phyloP scores from a whole-genome alignment of 345 rosid genomes.

The Linum tenue region DNA sequence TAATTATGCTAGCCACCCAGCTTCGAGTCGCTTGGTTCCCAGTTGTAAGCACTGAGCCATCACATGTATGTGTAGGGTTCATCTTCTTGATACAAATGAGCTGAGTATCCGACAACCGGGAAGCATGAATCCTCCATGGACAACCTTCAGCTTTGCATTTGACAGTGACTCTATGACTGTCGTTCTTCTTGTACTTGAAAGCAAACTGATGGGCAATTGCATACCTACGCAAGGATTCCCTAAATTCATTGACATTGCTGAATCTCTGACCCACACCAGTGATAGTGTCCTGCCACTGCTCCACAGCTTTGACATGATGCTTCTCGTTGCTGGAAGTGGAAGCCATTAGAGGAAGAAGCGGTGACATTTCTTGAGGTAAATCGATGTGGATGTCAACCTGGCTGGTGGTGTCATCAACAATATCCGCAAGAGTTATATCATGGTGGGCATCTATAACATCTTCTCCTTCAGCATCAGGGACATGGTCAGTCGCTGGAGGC shows the following conservation, averaged over 20 bases:
- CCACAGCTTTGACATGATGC: conserved; percentile 61
- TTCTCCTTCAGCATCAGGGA: conserved; percentile 27
- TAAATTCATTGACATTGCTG: conserved; percentile 69
- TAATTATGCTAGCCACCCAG: conserved; percentile 92
- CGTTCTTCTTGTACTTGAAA: conserved; percentile 84
- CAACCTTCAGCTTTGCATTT: conserved; percentile 95
- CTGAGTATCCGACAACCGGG: conserved; percentile 81
- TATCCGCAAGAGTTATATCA: conserved; percentile 25
- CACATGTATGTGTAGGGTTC: conserved; percentile 80
- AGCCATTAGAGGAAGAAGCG: conserved; percentile 35
- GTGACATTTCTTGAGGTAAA: conserved; percentile 42
- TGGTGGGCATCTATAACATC: conserved; percentile 43
- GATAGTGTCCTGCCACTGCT: conserved; percentile 86
- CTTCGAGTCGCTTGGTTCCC: conserved; percentile 88
- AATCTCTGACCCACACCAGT: conserved; percentile 93
- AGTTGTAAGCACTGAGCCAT: conserved; percentile 52
- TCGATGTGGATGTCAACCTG: conserved; percentile 30
- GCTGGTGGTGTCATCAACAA: conserved; percentile 34
- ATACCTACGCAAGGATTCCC: conserved; percentile 71
- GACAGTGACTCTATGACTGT: conserved; percentile 88
- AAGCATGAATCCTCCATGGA: conserved; percentile 96
- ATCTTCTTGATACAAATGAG: conserved; percentile 85
- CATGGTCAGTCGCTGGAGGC: conserved; percentile 31
- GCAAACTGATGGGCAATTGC: conserved; percentile 96
- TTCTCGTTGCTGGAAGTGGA: conserved; percentile 26